A percentile compares a stretch with the other conserved stretches of the same genome.
These are phyloP conservation scores for Knufia petricola DNA, from an alignment of 2,329 filamentous ascomycete species.

Conservation along the genomic window DNA sequence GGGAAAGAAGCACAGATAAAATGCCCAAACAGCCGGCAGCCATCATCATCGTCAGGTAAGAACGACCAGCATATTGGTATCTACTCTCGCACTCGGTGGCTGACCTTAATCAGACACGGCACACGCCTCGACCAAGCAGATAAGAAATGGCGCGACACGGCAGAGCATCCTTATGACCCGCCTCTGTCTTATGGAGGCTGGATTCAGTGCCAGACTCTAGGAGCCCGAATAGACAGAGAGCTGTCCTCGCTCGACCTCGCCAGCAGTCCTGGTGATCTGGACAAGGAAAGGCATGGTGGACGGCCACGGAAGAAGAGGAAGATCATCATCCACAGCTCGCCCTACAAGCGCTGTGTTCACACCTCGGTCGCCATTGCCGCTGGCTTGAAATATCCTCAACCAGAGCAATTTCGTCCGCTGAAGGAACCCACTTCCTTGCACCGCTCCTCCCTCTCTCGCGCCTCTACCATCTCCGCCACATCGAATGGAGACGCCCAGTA, in stretches of 20 bases:
- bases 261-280: not conserved
- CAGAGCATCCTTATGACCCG: constrained; percentile 88
- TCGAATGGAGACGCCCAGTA: not conserved
- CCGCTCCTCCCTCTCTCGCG: constrained; percentile 14
- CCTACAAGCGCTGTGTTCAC: constrained; percentile 85
- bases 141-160: constrained; percentile 88
- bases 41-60: constrained; percentile 35
- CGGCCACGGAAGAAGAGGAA: constrained; percentile 42
- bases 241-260: constrained; percentile 42
- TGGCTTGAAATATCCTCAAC: constrained; percentile 53
- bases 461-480: constrained; percentile 6
- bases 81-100: constrained; percentile 1
- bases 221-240: constrained; percentile 71
- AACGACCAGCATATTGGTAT: not conserved
- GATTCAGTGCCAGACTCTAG: constrained; percentile 73
- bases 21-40: constrained; percentile 34
- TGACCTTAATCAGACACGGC: constrained; percentile 56
- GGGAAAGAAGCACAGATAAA: not conserved
- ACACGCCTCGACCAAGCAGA: constrained; percentile 89
- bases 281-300: constrained; percentile 19
- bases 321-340: constrained; percentile 84
- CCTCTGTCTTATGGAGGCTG: constrained; percentile 92
- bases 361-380: constrained; percentile 82
- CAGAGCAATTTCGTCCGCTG: constrained; percentile 21
- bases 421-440: constrained; percentile 18